Percentiles rank a stretch among this genome's conserved stretches.
phyloP scores from a whole-genome alignment of 2,329 filamentous ascomycete species.

The Dendrostoma leiphaemia region DNA sequence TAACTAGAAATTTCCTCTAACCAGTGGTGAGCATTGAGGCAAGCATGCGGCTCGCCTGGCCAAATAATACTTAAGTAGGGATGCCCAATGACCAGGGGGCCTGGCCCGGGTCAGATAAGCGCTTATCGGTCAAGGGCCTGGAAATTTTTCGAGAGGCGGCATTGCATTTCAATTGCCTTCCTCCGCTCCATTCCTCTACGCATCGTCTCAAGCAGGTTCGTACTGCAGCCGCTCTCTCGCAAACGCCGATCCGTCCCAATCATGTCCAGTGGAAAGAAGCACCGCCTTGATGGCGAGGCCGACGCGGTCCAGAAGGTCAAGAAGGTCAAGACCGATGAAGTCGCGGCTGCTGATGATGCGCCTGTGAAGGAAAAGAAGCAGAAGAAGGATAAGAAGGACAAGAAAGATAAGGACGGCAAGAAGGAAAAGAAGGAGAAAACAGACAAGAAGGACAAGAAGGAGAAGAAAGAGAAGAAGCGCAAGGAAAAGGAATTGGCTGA shows the following conservation, averaged over 20 bases:
- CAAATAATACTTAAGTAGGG: too few relatives aligned
- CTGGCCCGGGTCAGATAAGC: too few relatives aligned
- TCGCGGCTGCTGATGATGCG: constrained; percentile 1
- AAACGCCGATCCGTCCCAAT: not conserved
- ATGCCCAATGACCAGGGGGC: too few relatives aligned
- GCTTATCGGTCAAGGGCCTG: too few relatives aligned
- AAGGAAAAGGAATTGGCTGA: constrained; percentile 1
- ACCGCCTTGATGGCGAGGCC: constrained; percentile 16
- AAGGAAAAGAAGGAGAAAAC: constrained; percentile 5
- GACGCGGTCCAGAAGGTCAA: constrained; percentile 16
- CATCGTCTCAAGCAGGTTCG: too few relatives aligned
- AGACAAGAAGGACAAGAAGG: constrained; percentile 16
- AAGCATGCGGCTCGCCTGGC: too few relatives aligned
- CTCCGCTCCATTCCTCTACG: too few relatives aligned
- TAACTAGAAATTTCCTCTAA: too few relatives aligned
- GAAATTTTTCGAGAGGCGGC: too few relatives aligned
- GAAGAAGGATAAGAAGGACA: constrained; percentile 16
- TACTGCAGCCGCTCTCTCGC: not conserved
- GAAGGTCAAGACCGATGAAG: constrained; percentile 15
- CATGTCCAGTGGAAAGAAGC: constrained; percentile 20
- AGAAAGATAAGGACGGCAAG: constrained; percentile 14
- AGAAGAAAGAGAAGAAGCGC: constrained; percentile 8
- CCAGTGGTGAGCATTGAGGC: too few relatives aligned
- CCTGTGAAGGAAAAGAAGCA: constrained; percentile 11
- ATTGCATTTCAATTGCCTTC: too few relatives aligned